A percentile compares a stretch with the other conserved stretches of the same genome.
Evolutionary conservation across 176 grass and related monocot species (phyloP).

Genomic region (Rhynchospora tenuis): DNA sequence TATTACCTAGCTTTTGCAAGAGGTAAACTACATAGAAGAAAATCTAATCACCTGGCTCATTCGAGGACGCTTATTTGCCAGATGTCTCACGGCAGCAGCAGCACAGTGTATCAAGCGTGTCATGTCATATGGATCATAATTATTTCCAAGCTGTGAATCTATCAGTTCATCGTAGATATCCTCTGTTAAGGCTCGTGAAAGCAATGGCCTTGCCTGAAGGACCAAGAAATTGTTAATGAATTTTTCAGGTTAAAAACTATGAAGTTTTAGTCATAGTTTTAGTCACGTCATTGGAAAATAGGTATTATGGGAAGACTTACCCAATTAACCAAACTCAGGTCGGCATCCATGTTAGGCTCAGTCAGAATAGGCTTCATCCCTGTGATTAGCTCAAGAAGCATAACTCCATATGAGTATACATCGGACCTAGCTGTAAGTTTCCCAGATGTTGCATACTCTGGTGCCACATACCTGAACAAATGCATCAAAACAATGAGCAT

Average conservation of each 20-base stretch:
- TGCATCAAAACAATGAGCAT: not conserved
- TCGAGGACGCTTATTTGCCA: conserved; percentile 54
- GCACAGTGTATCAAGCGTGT: conserved; percentile 59
- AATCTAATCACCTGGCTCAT: conserved; percentile 54
- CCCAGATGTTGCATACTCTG: conserved; percentile 71
- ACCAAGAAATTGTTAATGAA: not conserved
- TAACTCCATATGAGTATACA: conserved; percentile 83
- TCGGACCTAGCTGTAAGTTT: conserved; percentile 72
- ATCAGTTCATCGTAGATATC: conserved; percentile 55
- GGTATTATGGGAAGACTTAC: conserved; percentile 26
- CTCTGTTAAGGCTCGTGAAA: conserved; percentile 38
- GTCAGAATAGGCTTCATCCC: conserved; percentile 51
- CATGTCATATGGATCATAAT: conserved; percentile 76
- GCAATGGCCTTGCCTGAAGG: conserved; percentile 58
- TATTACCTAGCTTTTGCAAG: too few species aligned
- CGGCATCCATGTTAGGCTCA: conserved; percentile 24
- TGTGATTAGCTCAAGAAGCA: conserved; percentile 79
- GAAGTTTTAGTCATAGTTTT: too few species aligned
- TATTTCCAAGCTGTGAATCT: conserved; percentile 42
- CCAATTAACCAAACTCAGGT: conserved; percentile 50
- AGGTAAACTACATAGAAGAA: not conserved
- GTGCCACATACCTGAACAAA: conserved; percentile 68
- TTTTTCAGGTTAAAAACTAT: not conserved
- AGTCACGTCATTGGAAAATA: not conserved
- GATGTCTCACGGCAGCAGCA: conserved; percentile 60